These are phyloP conservation scores for Oldenlandia corymbosa DNA, from an alignment of 257 asterid genomes.

Conservation along the genomic window DNA sequence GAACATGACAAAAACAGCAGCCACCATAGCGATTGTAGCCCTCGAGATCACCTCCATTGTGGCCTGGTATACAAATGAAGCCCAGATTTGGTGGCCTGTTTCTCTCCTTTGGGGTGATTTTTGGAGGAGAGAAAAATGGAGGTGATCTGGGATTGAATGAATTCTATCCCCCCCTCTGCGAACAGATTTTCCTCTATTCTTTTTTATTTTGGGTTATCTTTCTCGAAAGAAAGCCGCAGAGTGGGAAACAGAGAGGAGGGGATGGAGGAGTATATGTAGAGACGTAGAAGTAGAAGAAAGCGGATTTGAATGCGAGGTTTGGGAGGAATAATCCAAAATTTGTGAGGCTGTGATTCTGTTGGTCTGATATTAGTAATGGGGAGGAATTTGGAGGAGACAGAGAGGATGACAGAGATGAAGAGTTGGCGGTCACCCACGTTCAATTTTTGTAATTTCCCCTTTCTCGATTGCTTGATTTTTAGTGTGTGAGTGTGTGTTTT, in stretches of 20 bases:
- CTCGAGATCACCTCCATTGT: conserved; percentile 24
- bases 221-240: conserved; percentile 5
- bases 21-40: conserved; percentile 8
- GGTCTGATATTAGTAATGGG: too few species aligned
- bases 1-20: conserved; percentile 14
- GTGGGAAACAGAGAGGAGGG: not conserved
- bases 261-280: not conserved
- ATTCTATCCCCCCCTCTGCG: conserved; percentile 10
- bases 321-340: not conserved
- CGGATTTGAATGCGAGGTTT: not conserved
- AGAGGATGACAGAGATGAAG: conserved; percentile 13
- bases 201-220: not conserved
- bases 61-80: too few species aligned
- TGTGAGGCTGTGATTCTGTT: not conserved
- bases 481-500: too few species aligned
- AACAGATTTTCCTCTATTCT: not conserved
- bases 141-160: not conserved
- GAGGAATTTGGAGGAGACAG: too few species aligned
- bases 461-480: too few species aligned
- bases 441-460: too few species aligned
- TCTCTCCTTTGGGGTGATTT: not conserved
- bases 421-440: conserved; percentile 4
- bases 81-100: not conserved
- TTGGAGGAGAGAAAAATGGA: conserved; percentile 5
- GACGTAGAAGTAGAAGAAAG: not conserved